A percentile compares a stretch with the other conserved stretches of the same genome.
phyloP scores from a whole-genome alignment of 306 rosid species.

The Carpinus viminea region DNA sequence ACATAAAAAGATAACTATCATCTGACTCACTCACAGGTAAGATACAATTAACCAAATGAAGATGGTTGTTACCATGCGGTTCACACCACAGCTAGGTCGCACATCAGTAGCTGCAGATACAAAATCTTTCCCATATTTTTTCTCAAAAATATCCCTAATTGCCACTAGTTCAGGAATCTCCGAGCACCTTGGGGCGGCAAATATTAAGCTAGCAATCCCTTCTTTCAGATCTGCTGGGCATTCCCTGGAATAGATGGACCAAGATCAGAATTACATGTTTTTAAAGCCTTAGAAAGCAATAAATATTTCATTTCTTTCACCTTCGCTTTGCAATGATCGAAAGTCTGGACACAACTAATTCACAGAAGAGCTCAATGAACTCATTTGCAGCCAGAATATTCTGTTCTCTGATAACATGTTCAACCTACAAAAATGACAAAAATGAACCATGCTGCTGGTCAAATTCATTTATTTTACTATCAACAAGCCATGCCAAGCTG shows the following conservation, averaged over 20 bases:
- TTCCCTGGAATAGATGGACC: constrained; percentile 51
- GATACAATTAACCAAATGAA: not conserved
- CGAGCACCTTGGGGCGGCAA: constrained; percentile 93
- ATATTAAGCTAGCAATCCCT: constrained; percentile 87
- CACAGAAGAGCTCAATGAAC: constrained; percentile 91
- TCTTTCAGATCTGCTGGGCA: constrained; percentile 97
- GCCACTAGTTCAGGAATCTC: constrained; percentile 86
- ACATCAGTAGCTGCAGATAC: constrained; percentile 92
- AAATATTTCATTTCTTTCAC: constrained; percentile 31
- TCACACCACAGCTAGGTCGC: constrained; percentile 87
- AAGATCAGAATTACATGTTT: constrained; percentile 30
- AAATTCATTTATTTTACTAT: not conserved
- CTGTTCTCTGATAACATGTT: constrained; percentile 96
- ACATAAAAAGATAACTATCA: not conserved
- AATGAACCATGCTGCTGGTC: not conserved
- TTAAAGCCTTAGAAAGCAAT: not conserved
- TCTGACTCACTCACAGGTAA: not conserved
- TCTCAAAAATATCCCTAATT: constrained; percentile 74
- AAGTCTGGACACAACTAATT: constrained; percentile 77
- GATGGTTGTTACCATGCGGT: constrained; percentile 61
- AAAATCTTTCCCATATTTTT: constrained; percentile 90
- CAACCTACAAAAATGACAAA: constrained; percentile 58
- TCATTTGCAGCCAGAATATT: constrained; percentile 92
- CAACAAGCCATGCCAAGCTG: not conserved
- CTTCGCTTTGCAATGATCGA: constrained; percentile 86